Conservation (phyloP, 805 yeast genomes). For the Metahyphopichia silvanorum region DNA sequence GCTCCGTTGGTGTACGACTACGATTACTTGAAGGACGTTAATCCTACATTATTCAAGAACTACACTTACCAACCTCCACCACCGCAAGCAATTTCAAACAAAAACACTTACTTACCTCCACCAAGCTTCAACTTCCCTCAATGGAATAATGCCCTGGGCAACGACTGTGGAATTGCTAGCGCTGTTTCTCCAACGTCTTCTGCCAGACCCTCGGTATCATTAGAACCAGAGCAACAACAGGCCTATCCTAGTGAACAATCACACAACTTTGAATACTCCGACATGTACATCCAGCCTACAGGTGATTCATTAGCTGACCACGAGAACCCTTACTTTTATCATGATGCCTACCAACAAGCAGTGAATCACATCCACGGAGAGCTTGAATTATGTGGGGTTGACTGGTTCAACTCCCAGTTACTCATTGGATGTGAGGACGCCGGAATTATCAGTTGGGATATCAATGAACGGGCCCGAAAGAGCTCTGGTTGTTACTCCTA, state of each 20-base stretch:
- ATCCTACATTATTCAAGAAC: slow-evolving; percentile 36
- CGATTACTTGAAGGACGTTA: slow-evolving; percentile 31
- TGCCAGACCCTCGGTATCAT: slow-evolving; percentile 8
- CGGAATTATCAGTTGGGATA: slow-evolving; percentile 39
- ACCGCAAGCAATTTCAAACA: slow-evolving; percentile 2
- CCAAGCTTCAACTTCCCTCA: slow-evolving; percentile 19
- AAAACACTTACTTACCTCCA: slow-evolving; percentile 10
- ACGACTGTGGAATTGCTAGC: not conserved
- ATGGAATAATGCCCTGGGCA: slow-evolving; percentile 9
- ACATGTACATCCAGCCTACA: slow-evolving; percentile 4
- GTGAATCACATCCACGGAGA: slow-evolving; percentile 39
- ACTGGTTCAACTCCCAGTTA: slow-evolving; percentile 29
- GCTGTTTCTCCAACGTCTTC: slow-evolving; percentile 13
- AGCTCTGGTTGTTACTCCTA: slow-evolving; percentile 37
- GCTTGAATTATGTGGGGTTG: slow-evolving; percentile 41
- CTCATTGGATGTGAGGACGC: slow-evolving; percentile 41
- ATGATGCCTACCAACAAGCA: slow-evolving; percentile 28
- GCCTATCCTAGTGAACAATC: not conserved
- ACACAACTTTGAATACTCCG: slow-evolving; percentile 1
- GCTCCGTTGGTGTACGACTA: slow-evolving; percentile 43
- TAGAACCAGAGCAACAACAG: not conserved
- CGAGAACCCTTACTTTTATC: slow-evolving; percentile 7
- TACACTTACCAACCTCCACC: slow-evolving; percentile 31
- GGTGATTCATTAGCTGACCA: not conserved
- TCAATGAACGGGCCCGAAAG: slow-evolving; percentile 34